Conservation (phyloP, 2,329 filamentous ascomycete genomes). For the Aureobasidium melanogenum region DNA sequence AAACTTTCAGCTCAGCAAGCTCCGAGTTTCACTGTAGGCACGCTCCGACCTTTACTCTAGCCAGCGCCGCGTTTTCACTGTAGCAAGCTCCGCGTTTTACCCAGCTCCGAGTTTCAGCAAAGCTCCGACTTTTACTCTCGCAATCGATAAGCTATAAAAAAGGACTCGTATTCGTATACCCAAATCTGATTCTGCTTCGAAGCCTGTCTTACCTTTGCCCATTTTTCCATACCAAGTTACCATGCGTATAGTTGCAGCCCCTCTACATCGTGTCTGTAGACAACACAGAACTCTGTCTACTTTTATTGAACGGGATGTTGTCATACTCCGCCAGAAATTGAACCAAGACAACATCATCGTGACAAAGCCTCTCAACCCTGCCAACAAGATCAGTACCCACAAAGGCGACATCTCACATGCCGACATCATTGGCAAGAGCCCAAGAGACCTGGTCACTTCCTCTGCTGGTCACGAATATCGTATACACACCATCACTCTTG, state of each 20-base stretch:
- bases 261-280: background rate
- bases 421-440: conserved; percentile 55
- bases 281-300: background rate
- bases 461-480: conserved; percentile 41
- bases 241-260: background rate
- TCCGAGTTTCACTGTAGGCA: no score
- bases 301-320: conserved; percentile 29
- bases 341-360: conserved; percentile 28
- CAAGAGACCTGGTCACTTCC: conserved; percentile 51
- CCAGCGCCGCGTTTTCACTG: no score
- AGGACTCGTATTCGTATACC: background rate
- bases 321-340: conserved; percentile 33
- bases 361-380: conserved; percentile 29
- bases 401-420: conserved; percentile 41
- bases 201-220: background rate
- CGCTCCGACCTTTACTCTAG: no score
- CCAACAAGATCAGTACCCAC: conserved; percentile 31
- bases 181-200: background rate
- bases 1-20: no score
- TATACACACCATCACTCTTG: conserved; percentile 57
- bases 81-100: no score
- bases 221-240: background rate
- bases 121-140: background rate
- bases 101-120: no score
- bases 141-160: background rate